Conservation (phyloP, 2,329 filamentous ascomycete genomes). For the Fusarium sp. region DNA sequence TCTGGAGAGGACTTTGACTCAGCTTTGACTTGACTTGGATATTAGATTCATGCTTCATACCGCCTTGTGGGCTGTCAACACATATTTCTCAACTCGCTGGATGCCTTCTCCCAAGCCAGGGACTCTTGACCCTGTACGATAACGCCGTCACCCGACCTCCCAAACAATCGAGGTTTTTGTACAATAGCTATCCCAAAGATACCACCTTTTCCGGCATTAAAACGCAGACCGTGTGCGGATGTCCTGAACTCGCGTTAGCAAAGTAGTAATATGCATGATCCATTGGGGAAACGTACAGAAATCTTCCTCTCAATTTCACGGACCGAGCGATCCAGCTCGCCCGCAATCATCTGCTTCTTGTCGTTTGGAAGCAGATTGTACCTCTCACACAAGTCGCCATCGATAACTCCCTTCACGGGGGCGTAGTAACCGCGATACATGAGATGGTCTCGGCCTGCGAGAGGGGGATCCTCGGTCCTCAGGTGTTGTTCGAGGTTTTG, state of each 20-base stretch:
- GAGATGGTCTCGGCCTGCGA: conserved; percentile 93
- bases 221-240: conserved; percentile 71
- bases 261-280: background rate
- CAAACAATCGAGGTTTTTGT: conserved; percentile 44
- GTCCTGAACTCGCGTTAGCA: conserved; percentile 57
- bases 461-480: conserved; percentile 84
- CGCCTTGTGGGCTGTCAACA: conserved; percentile 38
- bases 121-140: conserved; percentile 43
- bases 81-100: conserved; percentile 39
- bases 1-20: conserved; percentile 49
- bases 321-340: conserved; percentile 89
- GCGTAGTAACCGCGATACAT: conserved; percentile 97
- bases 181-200: conserved; percentile 45
- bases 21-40: conserved; percentile 28
- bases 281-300: conserved; percentile 62
- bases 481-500: conserved; percentile 92
- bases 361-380: conserved; percentile 87
- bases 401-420: conserved; percentile 95
- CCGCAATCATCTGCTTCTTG: conserved; percentile 95
- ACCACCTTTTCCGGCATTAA: conserved; percentile 50
- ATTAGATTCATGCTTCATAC: conserved; percentile 49
- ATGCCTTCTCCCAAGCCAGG: conserved; percentile 44
- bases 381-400: conserved; percentile 95
- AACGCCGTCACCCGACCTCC: conserved; percentile 46
- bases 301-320: conserved; percentile 97